Evolutionary conservation across 805 yeast species (phyloP).

Genomic region (Hermanozyma aechmeae): DNA sequence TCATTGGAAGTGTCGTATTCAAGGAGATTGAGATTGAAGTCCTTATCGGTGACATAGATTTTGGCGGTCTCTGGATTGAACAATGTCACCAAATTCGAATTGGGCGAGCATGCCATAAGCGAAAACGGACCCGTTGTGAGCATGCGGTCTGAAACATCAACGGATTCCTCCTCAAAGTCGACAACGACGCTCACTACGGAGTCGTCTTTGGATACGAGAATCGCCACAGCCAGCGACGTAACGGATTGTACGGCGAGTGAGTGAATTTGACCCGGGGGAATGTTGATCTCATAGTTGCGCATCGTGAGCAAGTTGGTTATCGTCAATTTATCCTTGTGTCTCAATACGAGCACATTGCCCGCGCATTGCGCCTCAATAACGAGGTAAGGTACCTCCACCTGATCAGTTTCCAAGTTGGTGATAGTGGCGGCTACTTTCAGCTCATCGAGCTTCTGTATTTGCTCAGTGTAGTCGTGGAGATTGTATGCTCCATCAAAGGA

Average conservation of each 20-base stretch:
- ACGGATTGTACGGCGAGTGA: constrained; percentile 9
- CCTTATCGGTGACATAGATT: constrained; percentile 42
- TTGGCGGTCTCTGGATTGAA: constrained; percentile 26
- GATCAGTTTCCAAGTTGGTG: constrained; percentile 23
- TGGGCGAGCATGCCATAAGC: constrained; percentile 39
- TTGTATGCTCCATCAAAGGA: constrained; percentile 63
- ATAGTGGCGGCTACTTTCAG: constrained; percentile 5
- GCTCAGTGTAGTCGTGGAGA: constrained; percentile 30
- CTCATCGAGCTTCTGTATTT: constrained; percentile 5
- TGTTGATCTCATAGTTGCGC: constrained; percentile 28
- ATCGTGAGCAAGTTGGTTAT: constrained; percentile 31
- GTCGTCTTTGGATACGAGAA: constrained; percentile 16
- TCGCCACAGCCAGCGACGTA: constrained; percentile 8
- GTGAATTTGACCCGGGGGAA: constrained; percentile 13
- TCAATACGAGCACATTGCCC: constrained; percentile 35
- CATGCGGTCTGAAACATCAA: constrained; percentile 24
- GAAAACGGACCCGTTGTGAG: constrained; percentile 43
- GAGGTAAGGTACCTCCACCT: constrained; percentile 18
- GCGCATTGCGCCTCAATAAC: constrained; percentile 22
- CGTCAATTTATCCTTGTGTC: constrained; percentile 24
- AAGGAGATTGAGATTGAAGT: constrained; percentile 34
- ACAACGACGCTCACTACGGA: constrained; percentile 19
- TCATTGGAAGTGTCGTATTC: constrained; percentile 36
- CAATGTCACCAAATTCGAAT: constrained; percentile 46
- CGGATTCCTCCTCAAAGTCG: constrained; percentile 12